Base-by-base conservation (phyloP, 352 stramenopile genomes). In the Pythium aphanidermatum region DNA sequence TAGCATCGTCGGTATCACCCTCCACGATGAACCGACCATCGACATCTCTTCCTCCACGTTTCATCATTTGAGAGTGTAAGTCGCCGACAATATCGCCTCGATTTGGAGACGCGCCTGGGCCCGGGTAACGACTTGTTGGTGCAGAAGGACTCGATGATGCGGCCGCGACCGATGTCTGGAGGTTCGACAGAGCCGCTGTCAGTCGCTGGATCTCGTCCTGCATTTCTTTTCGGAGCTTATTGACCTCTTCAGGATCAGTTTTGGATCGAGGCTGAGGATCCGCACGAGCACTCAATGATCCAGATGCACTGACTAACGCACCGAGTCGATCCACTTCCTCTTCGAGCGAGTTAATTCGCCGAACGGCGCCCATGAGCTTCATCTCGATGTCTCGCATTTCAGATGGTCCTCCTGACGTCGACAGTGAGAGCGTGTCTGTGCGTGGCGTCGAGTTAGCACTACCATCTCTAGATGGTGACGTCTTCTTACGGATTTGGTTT, bases 251-350 rank as follows among this genome's bases (percentile, higher is more conserved):
- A 3, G 43, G 25, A 34, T 28, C 36, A 14, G 33, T 28, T 28
- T 30, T 44, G 46, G 31, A 12, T 26, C 48, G 32, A 13, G 10
- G 32, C 7, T 16, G 7, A 19, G 16, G 7, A 13, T 17, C 8
- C 14, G 3, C 36, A 23, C 13, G 24, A 3, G 4, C 44, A 23
- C 5, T 24, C 25, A 37, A 66, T 49, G 19, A 11, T 37, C 16
- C 59, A 1, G 53, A 62, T 28, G 62, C 14, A 49, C 54, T 31
- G 2, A 58, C 43, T 16, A 60, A 55, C 9, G 51, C 29, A 16
- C 66, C 77, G n/a, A 86, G 56, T 12, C 70, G 62, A 36, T 85
- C 74, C 26, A 88, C 68, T 16, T 86, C 73, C 48, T 83, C 70
- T 57, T 88, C 76, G 16, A 82, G 57, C 37, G 70, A 66, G 16